A percentile compares a stretch with the other conserved stretches of the same genome.
phyloP scores from a whole-genome alignment of 345 rosid genomes.

The Moringa oleifera region DNA sequence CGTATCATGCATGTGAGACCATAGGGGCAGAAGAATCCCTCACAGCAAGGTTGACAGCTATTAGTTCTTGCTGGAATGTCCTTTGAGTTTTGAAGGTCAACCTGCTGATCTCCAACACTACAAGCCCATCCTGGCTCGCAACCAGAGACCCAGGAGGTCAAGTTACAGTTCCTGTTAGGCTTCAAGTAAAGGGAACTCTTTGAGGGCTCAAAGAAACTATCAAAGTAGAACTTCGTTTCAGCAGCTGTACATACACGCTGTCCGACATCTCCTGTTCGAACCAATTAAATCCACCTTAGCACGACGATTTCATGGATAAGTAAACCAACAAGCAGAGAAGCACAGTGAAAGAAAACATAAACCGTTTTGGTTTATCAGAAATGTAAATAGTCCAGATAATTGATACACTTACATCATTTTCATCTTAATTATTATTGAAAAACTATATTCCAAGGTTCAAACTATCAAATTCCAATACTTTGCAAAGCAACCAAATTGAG shows the following conservation, averaged over 20 bases:
- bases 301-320: no score
- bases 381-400: no score
- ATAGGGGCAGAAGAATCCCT: conserved; percentile 88
- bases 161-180: conserved; percentile 74
- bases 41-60: conserved; percentile 73
- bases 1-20: conserved; percentile 98
- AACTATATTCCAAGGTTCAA: no score
- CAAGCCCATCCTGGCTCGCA: conserved; percentile 99
- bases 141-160: conserved; percentile 78
- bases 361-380: no score
- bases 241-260: conserved; percentile 69
- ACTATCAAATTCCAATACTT: no score
- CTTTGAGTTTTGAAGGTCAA: conserved; percentile 48
- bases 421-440: no score
- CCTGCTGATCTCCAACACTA: conserved; percentile 38
- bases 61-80: conserved; percentile 56
- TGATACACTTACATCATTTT: no score
- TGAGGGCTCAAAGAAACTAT: conserved; percentile 38
- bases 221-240: conserved; percentile 69
- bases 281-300: conserved; percentile 1
- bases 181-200: conserved; percentile 30
- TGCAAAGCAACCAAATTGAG: no score
- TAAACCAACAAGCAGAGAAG: no score
- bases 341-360: no score
- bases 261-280: conserved; percentile 43